Evolutionary conservation across 805 yeast species (phyloP), one percentile per base, ranked within the genome.

Genomic region (Yamadazyma phyllophila): DNA sequence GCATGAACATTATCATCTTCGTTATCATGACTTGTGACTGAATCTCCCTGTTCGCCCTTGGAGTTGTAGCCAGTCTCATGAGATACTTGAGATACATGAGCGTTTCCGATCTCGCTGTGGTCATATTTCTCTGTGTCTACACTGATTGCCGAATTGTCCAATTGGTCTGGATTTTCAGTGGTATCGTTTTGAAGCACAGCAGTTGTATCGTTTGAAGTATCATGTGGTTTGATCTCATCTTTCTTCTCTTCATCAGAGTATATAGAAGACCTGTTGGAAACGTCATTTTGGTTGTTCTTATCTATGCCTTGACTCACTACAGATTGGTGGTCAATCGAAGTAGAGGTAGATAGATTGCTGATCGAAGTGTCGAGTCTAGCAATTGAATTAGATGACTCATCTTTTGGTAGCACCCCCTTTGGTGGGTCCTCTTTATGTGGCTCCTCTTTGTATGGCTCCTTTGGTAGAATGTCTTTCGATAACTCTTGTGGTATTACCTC

Each of bases 211-310:
- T 27, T 27, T 15, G 29, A 8, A 15, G 8, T 30, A n/a, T 20
- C 24, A 20, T 20, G 24, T 20, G 24, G 24, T 20, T 11, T 14
- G 31, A 27, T n/a, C 31, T 24, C 15, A 7, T 12, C 26, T 11
- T 27, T 33, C 10, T 14, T 15, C 11, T 41, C 40, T 20, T 51
- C 54, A 34, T 54, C 58, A 3, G 59, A 56, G 47, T 54, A 54
- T n/a, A 54, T 47, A 5, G 59, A 56, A 2, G 59, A 54, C 26
- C 57, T 43, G 40, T 49, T 54, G 16, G 58, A 52, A 15, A 17
- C n/a, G 31, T 29, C 24, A 4, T 20, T 20, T 20, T 20, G 24
- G 24, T 20, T 20, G 24, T 20, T 20, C 24, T 20, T 3, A 20
- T 20, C 24, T 20, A 20, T 20, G 6, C 15, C 12, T 14, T 20